Conservation (phyloP, 129 eudicot genomes). For the Helianthus tuberosus region DNA sequence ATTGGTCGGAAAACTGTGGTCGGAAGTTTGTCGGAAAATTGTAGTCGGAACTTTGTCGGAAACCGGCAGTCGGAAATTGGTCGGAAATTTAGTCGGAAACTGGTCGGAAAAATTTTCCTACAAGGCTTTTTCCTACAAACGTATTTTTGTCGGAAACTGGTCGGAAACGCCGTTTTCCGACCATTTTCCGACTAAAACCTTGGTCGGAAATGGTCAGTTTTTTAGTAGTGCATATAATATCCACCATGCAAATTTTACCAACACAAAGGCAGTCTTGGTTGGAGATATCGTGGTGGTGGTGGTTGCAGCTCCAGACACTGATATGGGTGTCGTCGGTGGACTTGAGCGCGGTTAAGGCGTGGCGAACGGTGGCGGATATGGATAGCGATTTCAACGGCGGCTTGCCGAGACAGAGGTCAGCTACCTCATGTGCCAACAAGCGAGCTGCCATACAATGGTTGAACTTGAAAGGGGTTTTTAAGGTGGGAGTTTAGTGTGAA, state of each 20-base stretch:
- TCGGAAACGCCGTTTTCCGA: no score
- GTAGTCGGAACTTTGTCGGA: no score
- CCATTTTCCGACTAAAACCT: no score
- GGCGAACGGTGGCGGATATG: slow-evolving; percentile 55
- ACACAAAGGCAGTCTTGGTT: slow-evolving; percentile 49
- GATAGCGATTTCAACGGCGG: slow-evolving; percentile 73
- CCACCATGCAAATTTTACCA: slow-evolving; percentile 85
- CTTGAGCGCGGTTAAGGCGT: slow-evolving; percentile 71
- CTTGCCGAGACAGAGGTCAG: slow-evolving; percentile 91
- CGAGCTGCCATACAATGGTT: slow-evolving; percentile 71
- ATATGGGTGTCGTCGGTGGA: slow-evolving; percentile 53
- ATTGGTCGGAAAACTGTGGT: no score
- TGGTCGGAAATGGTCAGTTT: no score
- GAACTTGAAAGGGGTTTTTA: slow-evolving; percentile 3
- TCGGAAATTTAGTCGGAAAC: no score
- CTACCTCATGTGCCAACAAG: slow-evolving; percentile 58
- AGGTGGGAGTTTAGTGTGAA: not conserved
- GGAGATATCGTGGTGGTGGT: slow-evolving; percentile 1
- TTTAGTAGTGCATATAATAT: no score
- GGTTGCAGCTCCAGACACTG: slow-evolving; percentile 76
- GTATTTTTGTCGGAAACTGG: no score
- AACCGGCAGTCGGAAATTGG: no score
- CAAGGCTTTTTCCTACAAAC: no score
- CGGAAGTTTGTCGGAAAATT: no score
- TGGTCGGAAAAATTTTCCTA: no score